These are phyloP conservation scores for Backusella parvicylindrica DNA, from an alignment of 192 early-diverging fungal species.

Conservation along the genomic window DNA sequence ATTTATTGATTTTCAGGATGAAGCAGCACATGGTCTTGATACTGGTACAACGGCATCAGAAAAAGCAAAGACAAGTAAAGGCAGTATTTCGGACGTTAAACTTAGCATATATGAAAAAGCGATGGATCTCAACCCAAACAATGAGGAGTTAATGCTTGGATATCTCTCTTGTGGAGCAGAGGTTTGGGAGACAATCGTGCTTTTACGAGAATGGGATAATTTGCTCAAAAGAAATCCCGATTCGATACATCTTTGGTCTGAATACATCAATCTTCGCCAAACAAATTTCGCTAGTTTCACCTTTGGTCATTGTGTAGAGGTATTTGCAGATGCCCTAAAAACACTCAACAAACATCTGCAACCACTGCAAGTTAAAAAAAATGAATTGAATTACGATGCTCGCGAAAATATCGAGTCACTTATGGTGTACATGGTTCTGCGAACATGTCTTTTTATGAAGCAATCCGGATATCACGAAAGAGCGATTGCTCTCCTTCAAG, in stretches of 20 bases:
- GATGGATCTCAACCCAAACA: constrained; percentile 43
- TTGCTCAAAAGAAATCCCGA: constrained; percentile 30
- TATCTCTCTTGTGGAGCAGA: constrained; percentile 48
- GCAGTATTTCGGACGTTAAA: constrained; percentile 47
- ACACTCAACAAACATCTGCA: not conserved
- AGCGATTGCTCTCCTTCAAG: constrained; percentile 47
- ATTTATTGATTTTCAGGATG: constrained; percentile 54
- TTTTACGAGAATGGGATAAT: constrained; percentile 53
- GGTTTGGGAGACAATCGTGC: constrained; percentile 38
- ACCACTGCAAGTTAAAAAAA: not conserved
- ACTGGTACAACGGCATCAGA: constrained; percentile 17
- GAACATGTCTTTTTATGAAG: constrained; percentile 48
- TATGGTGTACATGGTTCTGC: constrained; percentile 49
- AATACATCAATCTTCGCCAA: constrained; percentile 55
- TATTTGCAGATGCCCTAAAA: constrained; percentile 42
- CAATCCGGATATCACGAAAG: constrained; percentile 54
- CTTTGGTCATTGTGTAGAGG: constrained; percentile 40
- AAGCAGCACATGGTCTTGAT: constrained; percentile 20
- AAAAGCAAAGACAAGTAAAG: constrained; percentile 21
- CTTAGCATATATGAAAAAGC: constrained; percentile 56
- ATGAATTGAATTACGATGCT: not conserved
- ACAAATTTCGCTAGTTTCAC: constrained; percentile 51
- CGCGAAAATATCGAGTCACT: constrained; percentile 40
- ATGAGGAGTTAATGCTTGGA: constrained; percentile 36
- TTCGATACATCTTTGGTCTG: constrained; percentile 49